phyloP scores from a whole-genome alignment of 176 grass and related monocot species.

The Ensete glaucum region DNA sequence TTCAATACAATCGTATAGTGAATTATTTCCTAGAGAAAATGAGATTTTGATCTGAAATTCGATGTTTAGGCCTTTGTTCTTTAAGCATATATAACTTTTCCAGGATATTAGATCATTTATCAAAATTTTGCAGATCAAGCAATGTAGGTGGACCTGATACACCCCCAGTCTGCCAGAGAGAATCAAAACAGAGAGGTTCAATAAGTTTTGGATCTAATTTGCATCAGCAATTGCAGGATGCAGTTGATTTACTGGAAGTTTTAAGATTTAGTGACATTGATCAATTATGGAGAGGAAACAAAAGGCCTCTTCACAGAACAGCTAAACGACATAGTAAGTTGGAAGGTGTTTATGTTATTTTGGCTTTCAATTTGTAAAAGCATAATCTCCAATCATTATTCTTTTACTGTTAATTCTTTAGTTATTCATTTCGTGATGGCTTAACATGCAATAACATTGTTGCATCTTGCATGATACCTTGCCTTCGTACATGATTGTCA shows the following conservation, averaged over 20 bases:
- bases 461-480: neutral
- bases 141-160: conserved; percentile 29
- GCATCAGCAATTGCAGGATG: conserved; percentile 23
- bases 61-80: neutral
- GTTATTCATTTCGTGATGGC: neutral
- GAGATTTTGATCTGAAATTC: neutral
- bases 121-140: conserved; percentile 39
- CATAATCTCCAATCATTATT: neutral
- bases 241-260: conserved; percentile 52
- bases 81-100: neutral
- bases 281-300: conserved; percentile 43
- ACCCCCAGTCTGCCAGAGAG: conserved; percentile 28
- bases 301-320: conserved; percentile 51
- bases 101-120: neutral
- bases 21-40: neutral
- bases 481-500: neutral
- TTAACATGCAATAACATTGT: conserved; percentile 3
- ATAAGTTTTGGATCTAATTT: conserved; percentile 11
- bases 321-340: conserved; percentile 52
- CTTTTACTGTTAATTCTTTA: conserved; percentile 1
- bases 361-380: neutral
- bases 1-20: neutral
- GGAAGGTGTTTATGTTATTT: conserved; percentile 22
- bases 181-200: conserved; percentile 24
- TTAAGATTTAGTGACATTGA: conserved; percentile 38